Conservation (phyloP, 192 early-diverging fungal species). For the Gonapodya prolifera region DNA sequence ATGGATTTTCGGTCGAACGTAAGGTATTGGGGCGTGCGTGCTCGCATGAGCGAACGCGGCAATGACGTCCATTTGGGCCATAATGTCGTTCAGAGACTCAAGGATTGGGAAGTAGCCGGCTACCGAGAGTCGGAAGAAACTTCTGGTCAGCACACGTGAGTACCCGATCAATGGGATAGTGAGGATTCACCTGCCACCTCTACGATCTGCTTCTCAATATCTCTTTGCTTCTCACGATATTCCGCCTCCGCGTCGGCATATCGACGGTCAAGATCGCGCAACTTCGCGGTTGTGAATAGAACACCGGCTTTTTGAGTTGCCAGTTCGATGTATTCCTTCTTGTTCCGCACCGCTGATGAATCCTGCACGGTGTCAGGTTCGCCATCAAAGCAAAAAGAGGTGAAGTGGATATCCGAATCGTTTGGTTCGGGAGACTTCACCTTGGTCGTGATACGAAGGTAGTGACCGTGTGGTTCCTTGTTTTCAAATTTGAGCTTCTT, state of each 20-base stretch:
- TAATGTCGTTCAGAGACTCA: constrained; percentile 56
- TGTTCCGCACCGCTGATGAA: constrained; percentile 51
- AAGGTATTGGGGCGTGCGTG: constrained; percentile 69
- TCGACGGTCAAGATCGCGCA: constrained; percentile 48
- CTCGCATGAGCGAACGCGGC: constrained; percentile 75
- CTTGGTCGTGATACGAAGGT: constrained; percentile 62
- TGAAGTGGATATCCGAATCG: background rate
- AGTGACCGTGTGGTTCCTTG: constrained; percentile 66
- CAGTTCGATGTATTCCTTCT: constrained; percentile 66
- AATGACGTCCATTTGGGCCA: constrained; percentile 81
- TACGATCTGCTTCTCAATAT: constrained; percentile 78
- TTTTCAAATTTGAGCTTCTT: constrained; percentile 89
- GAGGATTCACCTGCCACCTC: constrained; percentile 58
- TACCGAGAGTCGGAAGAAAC: background rate
- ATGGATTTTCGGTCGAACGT: constrained; percentile 60
- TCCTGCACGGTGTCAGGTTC: constrained; percentile 26
- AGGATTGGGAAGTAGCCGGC: constrained; percentile 72
- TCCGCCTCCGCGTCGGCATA: constrained; percentile 41
- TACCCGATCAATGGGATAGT: too few species aligned
- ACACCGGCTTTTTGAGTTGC: constrained; percentile 80
- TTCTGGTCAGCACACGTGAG: too few species aligned
- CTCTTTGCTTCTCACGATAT: constrained; percentile 58
- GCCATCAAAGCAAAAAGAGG: background rate
- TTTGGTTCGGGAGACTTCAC: constrained; percentile 18
- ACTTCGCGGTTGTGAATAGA: constrained; percentile 63